phyloP scores from a whole-genome alignment of 1,284 basidiomycete genomes.

The Porogramme epimiltina region DNA sequence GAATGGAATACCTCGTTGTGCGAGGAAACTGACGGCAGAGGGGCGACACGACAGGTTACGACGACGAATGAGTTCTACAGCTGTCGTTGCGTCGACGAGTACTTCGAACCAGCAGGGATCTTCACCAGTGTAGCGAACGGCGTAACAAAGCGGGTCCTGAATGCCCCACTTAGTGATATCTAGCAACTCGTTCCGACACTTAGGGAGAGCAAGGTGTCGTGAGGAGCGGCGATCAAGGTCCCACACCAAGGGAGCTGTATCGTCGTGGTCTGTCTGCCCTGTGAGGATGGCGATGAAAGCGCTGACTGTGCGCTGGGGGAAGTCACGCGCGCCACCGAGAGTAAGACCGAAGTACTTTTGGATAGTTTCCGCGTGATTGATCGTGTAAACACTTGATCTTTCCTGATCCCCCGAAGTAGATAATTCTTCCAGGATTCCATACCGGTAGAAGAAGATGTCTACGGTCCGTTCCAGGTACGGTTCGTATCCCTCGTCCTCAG shows the following conservation, averaged over 20 bases:
- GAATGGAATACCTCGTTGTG: slow-evolving; percentile 2
- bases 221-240: slow-evolving; percentile 1
- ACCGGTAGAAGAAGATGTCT: too few species aligned
- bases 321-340: not conserved
- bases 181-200: not conserved
- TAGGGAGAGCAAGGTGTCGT: not conserved
- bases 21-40: not conserved
- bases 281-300: not conserved
- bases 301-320: not conserved
- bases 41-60: not conserved
- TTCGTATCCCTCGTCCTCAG: too few species aligned
- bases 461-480: too few species aligned
- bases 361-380: not conserved
- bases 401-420: too few species aligned
- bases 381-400: not conserved
- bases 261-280: not conserved
- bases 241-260: not conserved
- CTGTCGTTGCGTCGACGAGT: slow-evolving; percentile 3
- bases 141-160: not conserved
- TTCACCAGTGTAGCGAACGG: not conserved
- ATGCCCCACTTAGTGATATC: not conserved
- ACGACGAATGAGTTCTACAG: slow-evolving; percentile 4
- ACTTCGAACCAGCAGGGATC: not conserved
- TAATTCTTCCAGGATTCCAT: too few species aligned
- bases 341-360: slow-evolving; percentile 3